Evolutionary conservation across 1,284 basidiomycete genomes (phyloP), one percentile per base, ranked within the genome.

Genomic region (Neotropicomus parvogracilis): DNA sequence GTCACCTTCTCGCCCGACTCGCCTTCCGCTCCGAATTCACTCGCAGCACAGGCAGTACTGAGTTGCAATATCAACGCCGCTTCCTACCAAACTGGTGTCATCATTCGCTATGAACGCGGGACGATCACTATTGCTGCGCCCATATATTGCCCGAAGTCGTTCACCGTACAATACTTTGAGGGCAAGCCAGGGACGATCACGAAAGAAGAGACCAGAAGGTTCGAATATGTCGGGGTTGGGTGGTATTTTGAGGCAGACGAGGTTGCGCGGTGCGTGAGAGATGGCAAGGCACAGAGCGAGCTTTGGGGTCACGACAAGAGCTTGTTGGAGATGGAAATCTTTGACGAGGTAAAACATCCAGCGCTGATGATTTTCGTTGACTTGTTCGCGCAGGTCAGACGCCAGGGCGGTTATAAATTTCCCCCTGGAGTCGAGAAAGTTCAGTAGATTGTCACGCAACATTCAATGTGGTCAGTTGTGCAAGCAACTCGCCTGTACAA

Each of bases 221-320:
- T 83, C 55, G 70, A 78, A 27, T 80, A 82, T 58, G 69, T 74
- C 3, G 87, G 86, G 8, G 62, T 66, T 29, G 86, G 86, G 11
- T 85, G 76, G 81, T 78, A 88, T 66, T 90, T 80, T 63, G 77
- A 89, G 65, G 88, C 88, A 8, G 89, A 91, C 56, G 91, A 93
- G 54, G 90, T 92, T 14, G 91, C 89, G 13, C 69, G 88, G 41
- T 89, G 86, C 59, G 71, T 94, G 17, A 69, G 82, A 40, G 86
- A 85, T 49, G 87, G 86, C 7, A 88, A 86, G 70, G 69, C 71
- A n/a, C 80, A 92, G 68, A 89, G 87, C 57, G 73, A 74, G 6
- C 59, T 80, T 20, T 92, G 90, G 86, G 77, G 80, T 1, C 83
- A 85, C 54, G 78, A 81, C 34, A 90, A 90, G 71, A 91, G 85